Evolutionary conservation across 331 rosid genomes (phyloP).

Genomic region (Quercus tomentella): DNA sequence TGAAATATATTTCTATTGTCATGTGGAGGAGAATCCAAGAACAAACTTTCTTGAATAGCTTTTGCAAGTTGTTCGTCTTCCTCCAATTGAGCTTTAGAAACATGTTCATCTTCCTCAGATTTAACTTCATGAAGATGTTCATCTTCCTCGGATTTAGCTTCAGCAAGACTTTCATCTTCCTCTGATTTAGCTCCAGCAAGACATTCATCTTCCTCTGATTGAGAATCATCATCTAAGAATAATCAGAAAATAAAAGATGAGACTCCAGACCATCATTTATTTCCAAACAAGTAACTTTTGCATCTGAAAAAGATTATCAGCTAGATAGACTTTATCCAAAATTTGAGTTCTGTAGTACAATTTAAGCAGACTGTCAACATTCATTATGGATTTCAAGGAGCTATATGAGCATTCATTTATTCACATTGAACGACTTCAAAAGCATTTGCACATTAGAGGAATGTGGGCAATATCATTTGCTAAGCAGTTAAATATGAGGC

Average conservation of each 20-base stretch:
- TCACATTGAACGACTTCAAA: not conserved
- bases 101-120: slow-evolving; percentile 49
- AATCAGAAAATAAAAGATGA: not conserved
- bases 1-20: slow-evolving; percentile 41
- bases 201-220: slow-evolving; percentile 43
- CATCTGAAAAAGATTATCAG: slow-evolving; percentile 5
- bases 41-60: slow-evolving; percentile 85
- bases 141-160: slow-evolving; percentile 31
- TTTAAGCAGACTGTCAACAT: not conserved
- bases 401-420: not conserved
- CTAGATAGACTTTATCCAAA: slow-evolving; percentile 6
- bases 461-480: not conserved
- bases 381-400: not conserved
- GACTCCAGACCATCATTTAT: not conserved
- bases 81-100: slow-evolving; percentile 51
- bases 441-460: not conserved
- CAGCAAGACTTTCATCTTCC: slow-evolving; percentile 30
- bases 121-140: slow-evolving; percentile 24
- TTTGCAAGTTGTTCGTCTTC: slow-evolving; percentile 89
- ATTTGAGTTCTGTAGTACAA: not conserved
- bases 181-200: slow-evolving; percentile 32
- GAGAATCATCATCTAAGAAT: slow-evolving; percentile 32
- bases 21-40: slow-evolving; percentile 49
- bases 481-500: not conserved
- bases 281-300: slow-evolving; percentile 11